Base-by-base conservation (phyloP, 805 yeast genomes). In the Schwanniomyces polymorphus region DNA sequence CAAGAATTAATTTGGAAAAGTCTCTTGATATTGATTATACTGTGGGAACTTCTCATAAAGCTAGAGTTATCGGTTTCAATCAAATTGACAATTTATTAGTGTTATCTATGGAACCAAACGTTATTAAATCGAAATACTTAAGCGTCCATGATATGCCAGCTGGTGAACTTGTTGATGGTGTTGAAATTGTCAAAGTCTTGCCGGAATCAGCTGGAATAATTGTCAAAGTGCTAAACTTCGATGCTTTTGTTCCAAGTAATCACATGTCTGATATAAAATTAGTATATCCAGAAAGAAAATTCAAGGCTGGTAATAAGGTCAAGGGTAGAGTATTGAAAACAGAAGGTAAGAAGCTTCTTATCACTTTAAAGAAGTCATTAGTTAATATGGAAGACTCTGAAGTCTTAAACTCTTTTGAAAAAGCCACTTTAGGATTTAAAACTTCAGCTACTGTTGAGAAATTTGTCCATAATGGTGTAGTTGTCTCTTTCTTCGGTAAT, bases 271-370 rank as follows among this genome's bases (percentile, higher is more conserved):
- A 94, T 65, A 78, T 87, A 48, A 85, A 83, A 61, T 74, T 92
- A 52, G 81, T 82, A 2, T 86, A 92, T 60, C 99, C 99, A 5
- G 98, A 94, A 68, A 81, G 94, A 73, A 89, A 90, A 59, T 92
- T 85, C 76, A 88, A 88, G 66, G 82, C 85, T 38, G 98, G 97
- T 9, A 73, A 86, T 38, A 86, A 84, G 55, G 88, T 89, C 27
- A 86, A 79, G 57, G 94, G 85, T 51, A 81, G 96, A 68, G 79
- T 90, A 10, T 65, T 89, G 54, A 75, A 68, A 44, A 75, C 79
- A 18, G 68, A 76, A 38, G 78, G 76, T 27, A 60, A 69, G 27
- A 79, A 76, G 41, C 70, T 91, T 38, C 67, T 72, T 33, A 72
- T 89, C 18, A 88, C 98, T 1, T 67, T 91, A 57, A 91, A 91